Evolutionary conservation across 345 rosid species (phyloP), one percentile per base, ranked within the genome.

Genomic region (Gossypium stocksii): DNA sequence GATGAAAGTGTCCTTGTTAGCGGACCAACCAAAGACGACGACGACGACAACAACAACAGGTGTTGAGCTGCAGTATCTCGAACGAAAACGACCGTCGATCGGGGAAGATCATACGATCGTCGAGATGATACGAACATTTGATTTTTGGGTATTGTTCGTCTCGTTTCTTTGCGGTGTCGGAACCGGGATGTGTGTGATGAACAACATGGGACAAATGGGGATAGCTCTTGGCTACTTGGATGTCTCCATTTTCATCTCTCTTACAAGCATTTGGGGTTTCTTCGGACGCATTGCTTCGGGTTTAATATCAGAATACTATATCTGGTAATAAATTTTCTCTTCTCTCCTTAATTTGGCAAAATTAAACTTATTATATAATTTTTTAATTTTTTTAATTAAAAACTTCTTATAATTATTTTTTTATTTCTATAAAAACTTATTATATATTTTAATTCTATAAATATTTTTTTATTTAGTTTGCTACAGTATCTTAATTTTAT

Each of bases 131-230:
- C 56, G 49, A 68, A 89, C 86, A 14, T 15, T 76, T 59, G 93
- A 87, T 46, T 86, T 89, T 79, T 89, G 93, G 91, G 57, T 89
- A 2, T 27, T 87, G 79, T 89, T 87, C 38, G 8, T 86, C 41
- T 89, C 93, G 13, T 83, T 89, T 66, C 71, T 89, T 7, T 82
- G 85, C 46, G 93, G 89, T 1, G 87, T 83, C 7, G 91, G 93
- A 1, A 79, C 93, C 4, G 91, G 91, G 41, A 53, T 89, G 79
- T 78, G 82, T 0, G 85, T 86, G 34, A 86, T 87, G 80, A 84
- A 89, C 80, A 89, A 89, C 73, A 80, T 87, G 86, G 93, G 86
- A 12, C 93, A 89, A 76, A 89, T 89, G 71, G 86, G 87, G 49
- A 83, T 77, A 19, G 86, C 91, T 34, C 90, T 85, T 65, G 93